These are phyloP conservation scores for Aspergillus sp. DNA, from an alignment of 2,329 filamentous ascomycete species.

Conservation along the genomic window DNA sequence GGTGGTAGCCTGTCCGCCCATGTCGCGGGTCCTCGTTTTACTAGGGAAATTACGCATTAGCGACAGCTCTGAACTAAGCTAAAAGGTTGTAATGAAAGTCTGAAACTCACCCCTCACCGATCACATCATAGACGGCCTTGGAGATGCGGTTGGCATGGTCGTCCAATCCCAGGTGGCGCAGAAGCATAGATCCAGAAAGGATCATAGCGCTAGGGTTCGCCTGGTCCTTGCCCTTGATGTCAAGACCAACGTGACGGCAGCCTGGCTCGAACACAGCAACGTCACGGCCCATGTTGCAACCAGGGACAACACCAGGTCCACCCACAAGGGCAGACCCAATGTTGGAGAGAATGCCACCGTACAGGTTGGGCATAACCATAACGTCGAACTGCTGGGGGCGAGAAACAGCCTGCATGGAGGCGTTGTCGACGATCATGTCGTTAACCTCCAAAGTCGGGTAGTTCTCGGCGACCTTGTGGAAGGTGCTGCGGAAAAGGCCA, in stretches of 20 bases:
- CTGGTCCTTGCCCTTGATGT: conserved; percentile 99
- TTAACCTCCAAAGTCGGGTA: conserved; percentile 94
- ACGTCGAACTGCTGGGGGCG: conserved; percentile 98
- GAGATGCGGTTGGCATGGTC: conserved; percentile 98
- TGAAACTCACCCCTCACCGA: conserved; percentile 78
- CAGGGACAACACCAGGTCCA: conserved; percentile 93
- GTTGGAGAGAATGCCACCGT: conserved; percentile 98
- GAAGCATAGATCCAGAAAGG: conserved; percentile 93
- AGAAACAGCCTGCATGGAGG: conserved; percentile 98
- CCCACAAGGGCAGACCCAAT: conserved; percentile 96
- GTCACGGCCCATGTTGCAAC: conserved; percentile 99
- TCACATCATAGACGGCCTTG: conserved; percentile 74
- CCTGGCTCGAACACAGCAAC: conserved; percentile 98
- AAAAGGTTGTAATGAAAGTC: background rate
- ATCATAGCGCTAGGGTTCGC: conserved; percentile 97
- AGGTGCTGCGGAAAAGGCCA: conserved; percentile 96
- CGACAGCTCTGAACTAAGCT: conserved; percentile 6
- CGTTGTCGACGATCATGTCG: conserved; percentile 99
- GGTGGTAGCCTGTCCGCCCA: conserved; percentile 88
- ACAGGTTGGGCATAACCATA: conserved; percentile 99
- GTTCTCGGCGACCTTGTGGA: conserved; percentile 89
- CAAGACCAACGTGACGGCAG: conserved; percentile 97
- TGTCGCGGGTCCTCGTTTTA: conserved; percentile 86
- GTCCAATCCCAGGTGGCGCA: conserved; percentile 94
- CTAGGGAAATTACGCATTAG: conserved; percentile 56